These are phyloP conservation scores for Hypoxylon fragiforme DNA, from an alignment of 495 filamentous ascomycete genomes.

Conservation along the genomic window DNA sequence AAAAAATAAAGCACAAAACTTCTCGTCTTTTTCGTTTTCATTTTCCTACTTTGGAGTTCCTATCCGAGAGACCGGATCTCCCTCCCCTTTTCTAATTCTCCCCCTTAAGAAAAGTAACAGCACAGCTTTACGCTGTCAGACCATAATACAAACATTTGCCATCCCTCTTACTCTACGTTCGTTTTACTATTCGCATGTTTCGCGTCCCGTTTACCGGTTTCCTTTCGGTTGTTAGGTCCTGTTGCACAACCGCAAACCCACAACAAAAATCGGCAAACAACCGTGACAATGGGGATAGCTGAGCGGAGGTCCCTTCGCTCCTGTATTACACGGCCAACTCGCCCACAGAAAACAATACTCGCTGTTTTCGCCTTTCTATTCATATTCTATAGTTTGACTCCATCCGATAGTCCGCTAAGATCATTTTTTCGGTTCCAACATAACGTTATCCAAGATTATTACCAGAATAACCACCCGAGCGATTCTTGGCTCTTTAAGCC, in stretches of 20 bases:
- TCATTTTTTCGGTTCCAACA: constrained; percentile 39
- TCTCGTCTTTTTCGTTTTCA: neutral
- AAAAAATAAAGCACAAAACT: neutral
- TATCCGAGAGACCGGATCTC: too few species aligned
- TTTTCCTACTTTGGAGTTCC: neutral
- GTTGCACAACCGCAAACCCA: constrained; percentile 9
- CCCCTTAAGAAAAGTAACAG: too few species aligned
- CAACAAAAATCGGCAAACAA: neutral
- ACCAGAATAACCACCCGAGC: constrained; percentile 36
- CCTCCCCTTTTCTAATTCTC: neutral
- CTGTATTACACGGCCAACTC: constrained; percentile 31
- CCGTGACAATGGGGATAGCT: constrained; percentile 32
- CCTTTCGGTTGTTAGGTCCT: constrained; percentile 1
- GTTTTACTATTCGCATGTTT: constrained; percentile 24
- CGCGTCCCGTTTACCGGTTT: neutral
- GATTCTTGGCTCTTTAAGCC: constrained; percentile 35
- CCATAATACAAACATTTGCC: neutral
- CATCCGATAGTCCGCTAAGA: constrained; percentile 29
- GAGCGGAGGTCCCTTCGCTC: constrained; percentile 35
- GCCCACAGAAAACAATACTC: constrained; percentile 34
- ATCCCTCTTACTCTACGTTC: constrained; percentile 4
- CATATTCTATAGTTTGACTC: constrained; percentile 29
- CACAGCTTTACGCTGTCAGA: too few species aligned
- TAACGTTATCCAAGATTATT: constrained; percentile 30
- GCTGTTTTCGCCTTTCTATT: constrained; percentile 27